Conservation (phyloP, 345 rosid species). For the Brassica rapa region DNA sequence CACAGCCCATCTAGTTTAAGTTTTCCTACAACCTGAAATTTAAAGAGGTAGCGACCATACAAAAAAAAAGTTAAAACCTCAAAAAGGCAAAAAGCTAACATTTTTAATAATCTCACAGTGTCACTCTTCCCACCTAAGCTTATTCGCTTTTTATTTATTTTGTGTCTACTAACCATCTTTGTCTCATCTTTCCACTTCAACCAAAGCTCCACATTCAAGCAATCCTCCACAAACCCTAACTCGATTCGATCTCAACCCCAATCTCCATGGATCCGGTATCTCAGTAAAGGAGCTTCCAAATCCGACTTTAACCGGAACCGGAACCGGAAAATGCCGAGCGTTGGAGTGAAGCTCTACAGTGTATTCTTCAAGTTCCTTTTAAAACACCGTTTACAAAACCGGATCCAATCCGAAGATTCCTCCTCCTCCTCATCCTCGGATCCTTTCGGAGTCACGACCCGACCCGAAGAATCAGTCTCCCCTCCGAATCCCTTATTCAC, state of each 20-base stretch:
- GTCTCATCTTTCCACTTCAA: slow-evolving; percentile 36
- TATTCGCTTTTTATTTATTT: not conserved
- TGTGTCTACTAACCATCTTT: slow-evolving; percentile 8
- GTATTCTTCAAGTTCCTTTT: slow-evolving; percentile 90
- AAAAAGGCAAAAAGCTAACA: not conserved
- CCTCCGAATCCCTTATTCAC: slow-evolving; percentile 76
- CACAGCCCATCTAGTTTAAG: too few relatives aligned
- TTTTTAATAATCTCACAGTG: slow-evolving; percentile 7
- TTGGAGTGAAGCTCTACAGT: slow-evolving; percentile 83
- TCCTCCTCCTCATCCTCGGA: slow-evolving; percentile 44
- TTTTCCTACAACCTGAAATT: not conserved
- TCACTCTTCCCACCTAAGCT: slow-evolving; percentile 37
- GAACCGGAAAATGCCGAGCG: slow-evolving; percentile 70
- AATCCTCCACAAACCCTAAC: slow-evolving; percentile 47
- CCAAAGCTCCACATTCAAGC: slow-evolving; percentile 40
- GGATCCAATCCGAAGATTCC: slow-evolving; percentile 52
- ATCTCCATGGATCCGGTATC: slow-evolving; percentile 26
- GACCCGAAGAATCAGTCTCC: slow-evolving; percentile 77
- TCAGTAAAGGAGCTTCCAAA: not conserved
- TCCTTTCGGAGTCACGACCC: slow-evolving; percentile 70
- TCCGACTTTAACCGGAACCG: not conserved
- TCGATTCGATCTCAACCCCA: slow-evolving; percentile 9
- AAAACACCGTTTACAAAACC: slow-evolving; percentile 79
- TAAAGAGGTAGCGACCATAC: not conserved
- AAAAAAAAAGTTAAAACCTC: not conserved